Evolutionary conservation across 2,329 filamentous ascomycete species (phyloP), one percentile per base, ranked within the genome.

Genomic region (Epichloe bromicola): DNA sequence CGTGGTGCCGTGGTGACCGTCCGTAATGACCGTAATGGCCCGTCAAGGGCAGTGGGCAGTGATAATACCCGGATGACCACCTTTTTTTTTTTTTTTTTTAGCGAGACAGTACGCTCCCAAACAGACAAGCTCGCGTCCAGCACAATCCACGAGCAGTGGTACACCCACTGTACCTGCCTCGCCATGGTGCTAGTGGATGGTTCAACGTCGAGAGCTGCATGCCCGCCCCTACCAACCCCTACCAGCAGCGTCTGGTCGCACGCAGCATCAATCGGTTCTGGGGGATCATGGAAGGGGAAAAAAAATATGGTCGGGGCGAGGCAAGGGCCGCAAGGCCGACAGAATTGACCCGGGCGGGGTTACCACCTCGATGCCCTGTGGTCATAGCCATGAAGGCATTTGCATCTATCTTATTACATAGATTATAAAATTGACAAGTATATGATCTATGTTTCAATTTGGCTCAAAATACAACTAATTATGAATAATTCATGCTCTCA

Each of bases 321-420:
- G 15, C 23, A 19, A 26, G 23, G 23, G 23, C 23, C 23, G 23
- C 23, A 26, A 30, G 44, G 17, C 36, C 33, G 46, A 43, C 19
- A 39, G 34, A 23, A 40, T 26, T 30, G 33, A 40, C 38, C 37
- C 37, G 26, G 44, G 49, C 14, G 46, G 34, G 37, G 46, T 48
- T n/a, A 34, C 52, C 45, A 46, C 49, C 34, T 51, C 41, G 30
- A 51, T 48, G 48, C 48, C 41, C 45, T 46, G 20, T 17, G 8
- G 26, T 30, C 26, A 10, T 10, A 10, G 26, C 26, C 26, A 8
- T 30, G 26, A 30, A 30, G 8, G 26, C 26, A 30, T 30, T 30
- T 30, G 26, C 26, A 30, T 30, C 26, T 30, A 26, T 3, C 26
- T n/a, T n/a, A n/a, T n/a, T n/a, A n/a, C 8, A 10, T 1, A 1